Percentiles rank a stretch among this genome's conserved stretches.
Conservation (phyloP, 371 early-diverging fungal genomes). For the Mortierella sp. region DNA sequence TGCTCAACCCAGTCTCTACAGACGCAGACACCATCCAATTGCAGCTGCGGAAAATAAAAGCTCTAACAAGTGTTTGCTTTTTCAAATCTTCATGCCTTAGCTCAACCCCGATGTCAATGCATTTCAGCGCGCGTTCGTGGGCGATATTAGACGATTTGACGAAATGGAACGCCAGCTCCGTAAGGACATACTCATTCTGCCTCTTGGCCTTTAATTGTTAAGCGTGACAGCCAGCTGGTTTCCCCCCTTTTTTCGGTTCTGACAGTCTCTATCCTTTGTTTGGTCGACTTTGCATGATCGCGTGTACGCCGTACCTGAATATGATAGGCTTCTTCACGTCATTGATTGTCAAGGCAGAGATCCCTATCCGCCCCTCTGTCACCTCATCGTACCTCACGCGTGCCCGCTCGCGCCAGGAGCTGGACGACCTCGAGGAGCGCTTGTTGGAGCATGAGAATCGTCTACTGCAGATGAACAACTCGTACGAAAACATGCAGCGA, state of each 20-base stretch:
- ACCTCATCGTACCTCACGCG: slow-evolving; percentile 66
- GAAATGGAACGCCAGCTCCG: slow-evolving; percentile 95
- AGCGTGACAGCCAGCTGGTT: not conserved
- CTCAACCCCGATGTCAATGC: slow-evolving; percentile 95
- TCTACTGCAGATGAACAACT: slow-evolving; percentile 86
- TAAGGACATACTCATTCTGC: slow-evolving; percentile 53
- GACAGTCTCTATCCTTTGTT: not conserved
- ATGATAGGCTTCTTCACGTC: slow-evolving; percentile 79
- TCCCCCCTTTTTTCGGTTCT: not conserved
- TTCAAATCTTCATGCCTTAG: slow-evolving; percentile 50
- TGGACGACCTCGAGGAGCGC: slow-evolving; percentile 92
- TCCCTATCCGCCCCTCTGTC: slow-evolving; percentile 70
- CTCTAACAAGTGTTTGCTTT: not conserved
- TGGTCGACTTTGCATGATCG: slow-evolving; percentile 1
- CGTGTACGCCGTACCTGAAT: slow-evolving; percentile 54
- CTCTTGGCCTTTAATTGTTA: not conserved
- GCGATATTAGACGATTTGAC: slow-evolving; percentile 90
- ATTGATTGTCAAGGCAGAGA: slow-evolving; percentile 85
- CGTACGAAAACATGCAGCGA: slow-evolving; percentile 88
- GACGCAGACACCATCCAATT: too few relatives aligned
- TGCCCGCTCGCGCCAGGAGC: slow-evolving; percentile 88
- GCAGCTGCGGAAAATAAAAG: too few relatives aligned
- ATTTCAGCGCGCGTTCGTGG: slow-evolving; percentile 96
- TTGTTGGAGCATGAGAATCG: slow-evolving; percentile 86
- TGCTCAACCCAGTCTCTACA: not conserved